Percentiles rank a stretch among this genome's conserved stretches.
Evolutionary conservation across 2,329 filamentous ascomycete species (phyloP).

Genomic region (Aspergillus fumigatus): DNA sequence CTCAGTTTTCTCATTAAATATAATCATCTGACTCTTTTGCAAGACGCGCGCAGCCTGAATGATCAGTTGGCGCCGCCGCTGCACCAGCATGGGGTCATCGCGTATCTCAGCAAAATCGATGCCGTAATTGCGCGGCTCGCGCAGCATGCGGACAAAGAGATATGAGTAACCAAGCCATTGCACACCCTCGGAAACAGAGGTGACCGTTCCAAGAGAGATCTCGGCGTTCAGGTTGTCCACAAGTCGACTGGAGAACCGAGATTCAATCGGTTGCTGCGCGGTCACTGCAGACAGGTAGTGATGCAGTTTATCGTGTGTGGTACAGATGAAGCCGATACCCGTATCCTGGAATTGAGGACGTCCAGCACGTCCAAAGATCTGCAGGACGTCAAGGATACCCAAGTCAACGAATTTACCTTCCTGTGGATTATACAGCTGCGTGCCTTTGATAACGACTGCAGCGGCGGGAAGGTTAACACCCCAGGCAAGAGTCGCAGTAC

Average conservation of each 20-base stretch:
- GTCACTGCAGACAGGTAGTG: slow-evolving; percentile 93
- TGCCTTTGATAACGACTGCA: slow-evolving; percentile 96
- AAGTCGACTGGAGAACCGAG: slow-evolving; percentile 86
- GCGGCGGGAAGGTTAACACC: slow-evolving; percentile 97
- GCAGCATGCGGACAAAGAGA: slow-evolving; percentile 92
- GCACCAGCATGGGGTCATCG: slow-evolving; percentile 83
- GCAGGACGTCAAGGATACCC: slow-evolving; percentile 91
- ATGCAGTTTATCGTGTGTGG: slow-evolving; percentile 84
- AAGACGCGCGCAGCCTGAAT: slow-evolving; percentile 83
- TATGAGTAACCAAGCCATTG: slow-evolving; percentile 99
- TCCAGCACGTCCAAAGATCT: slow-evolving; percentile 97
- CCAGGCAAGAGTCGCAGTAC: slow-evolving; percentile 96
- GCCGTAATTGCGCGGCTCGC: slow-evolving; percentile 85
- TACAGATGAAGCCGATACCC: slow-evolving; percentile 97
- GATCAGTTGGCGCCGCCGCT: slow-evolving; percentile 76
- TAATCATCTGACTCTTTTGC: slow-evolving; percentile 96
- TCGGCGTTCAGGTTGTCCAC: slow-evolving; percentile 98
- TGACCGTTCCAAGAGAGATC: slow-evolving; percentile 89
- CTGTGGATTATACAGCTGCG: slow-evolving; percentile 92
- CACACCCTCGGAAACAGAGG: slow-evolving; percentile 86
- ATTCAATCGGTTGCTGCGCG: slow-evolving; percentile 94
- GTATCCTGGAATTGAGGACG: slow-evolving; percentile 96
- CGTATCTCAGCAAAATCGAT: slow-evolving; percentile 90
- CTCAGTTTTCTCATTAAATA: slow-evolving; percentile 92
- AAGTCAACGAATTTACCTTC: slow-evolving; percentile 96